A percentile compares a stretch with the other conserved stretches of the same genome.
These are phyloP conservation scores for Nannochloropsis gaditana DNA, from an alignment of 108 stramenopile species.

Conservation along the genomic window DNA sequence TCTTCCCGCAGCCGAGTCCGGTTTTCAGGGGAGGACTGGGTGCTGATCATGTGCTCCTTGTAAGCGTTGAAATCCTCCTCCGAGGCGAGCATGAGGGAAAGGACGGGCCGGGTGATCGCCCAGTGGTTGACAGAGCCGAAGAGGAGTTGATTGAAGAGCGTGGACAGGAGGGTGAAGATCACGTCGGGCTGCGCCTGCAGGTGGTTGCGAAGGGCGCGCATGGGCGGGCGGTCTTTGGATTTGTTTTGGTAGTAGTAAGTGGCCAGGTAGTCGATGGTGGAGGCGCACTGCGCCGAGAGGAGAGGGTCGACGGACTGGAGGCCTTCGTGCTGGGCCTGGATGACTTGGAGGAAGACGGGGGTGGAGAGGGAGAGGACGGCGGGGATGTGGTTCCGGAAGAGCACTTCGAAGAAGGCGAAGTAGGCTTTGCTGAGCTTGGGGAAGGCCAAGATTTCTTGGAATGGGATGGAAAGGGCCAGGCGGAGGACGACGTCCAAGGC, in stretches of 20 bases:
- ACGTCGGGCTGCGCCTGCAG: conserved; percentile 28
- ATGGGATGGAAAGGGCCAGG: conserved; percentile 75
- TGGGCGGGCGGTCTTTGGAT: conserved; percentile 76
- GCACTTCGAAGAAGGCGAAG: conserved; percentile 84
- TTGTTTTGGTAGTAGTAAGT: conserved; percentile 85
- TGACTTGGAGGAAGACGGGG: conserved; percentile 79
- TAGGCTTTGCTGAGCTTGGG: conserved; percentile 90
- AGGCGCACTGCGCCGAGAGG: conserved; percentile 77
- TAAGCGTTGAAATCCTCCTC: conserved; percentile 74
- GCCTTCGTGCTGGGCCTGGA: conserved; percentile 87
- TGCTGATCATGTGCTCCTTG: conserved; percentile 79
- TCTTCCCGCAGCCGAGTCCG: conserved; percentile 77
- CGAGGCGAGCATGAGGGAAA: conserved; percentile 87
- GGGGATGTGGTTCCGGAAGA: conserved; percentile 84
- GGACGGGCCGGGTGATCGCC: conserved; percentile 95
- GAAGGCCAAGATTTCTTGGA: conserved; percentile 82
- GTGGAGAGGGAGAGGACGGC: conserved; percentile 73
- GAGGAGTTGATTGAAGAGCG: conserved; percentile 87
- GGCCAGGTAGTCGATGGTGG: conserved; percentile 84
- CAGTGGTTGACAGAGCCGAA: conserved; percentile 94
- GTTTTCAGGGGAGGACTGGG: conserved; percentile 76
- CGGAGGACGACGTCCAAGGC: conserved; percentile 78
- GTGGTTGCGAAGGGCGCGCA: conserved; percentile 55
- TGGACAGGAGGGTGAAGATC: conserved; percentile 44
- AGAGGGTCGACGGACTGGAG: conserved; percentile 82